A percentile compares a stretch with the other conserved stretches of the same genome.
Conservation (phyloP, 495 filamentous ascomycete species). For the Aspergillus campestris region DNA sequence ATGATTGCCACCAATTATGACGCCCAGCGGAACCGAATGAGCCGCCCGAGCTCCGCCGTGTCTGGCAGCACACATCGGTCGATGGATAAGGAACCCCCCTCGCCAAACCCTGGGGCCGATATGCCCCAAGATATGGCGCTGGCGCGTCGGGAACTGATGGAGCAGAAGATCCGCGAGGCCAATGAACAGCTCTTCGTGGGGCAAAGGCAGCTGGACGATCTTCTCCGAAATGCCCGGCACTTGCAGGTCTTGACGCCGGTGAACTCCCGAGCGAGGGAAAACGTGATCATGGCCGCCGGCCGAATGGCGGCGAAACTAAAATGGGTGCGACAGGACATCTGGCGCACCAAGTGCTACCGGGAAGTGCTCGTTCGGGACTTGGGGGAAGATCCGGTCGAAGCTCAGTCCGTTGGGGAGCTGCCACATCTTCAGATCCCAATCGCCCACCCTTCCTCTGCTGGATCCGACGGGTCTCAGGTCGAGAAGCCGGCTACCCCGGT, state of each 20-base stretch:
- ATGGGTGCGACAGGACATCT: constrained; percentile 89
- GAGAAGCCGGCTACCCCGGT: constrained; percentile 10
- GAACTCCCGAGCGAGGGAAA: constrained; percentile 75
- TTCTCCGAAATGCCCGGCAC: constrained; percentile 87
- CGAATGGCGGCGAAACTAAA: constrained; percentile 83
- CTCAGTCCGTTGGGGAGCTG: constrained; percentile 12
- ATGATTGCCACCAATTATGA: constrained; percentile 81
- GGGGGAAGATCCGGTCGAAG: constrained; percentile 53
- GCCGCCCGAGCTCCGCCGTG: constrained; percentile 52
- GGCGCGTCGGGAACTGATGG: constrained; percentile 73
- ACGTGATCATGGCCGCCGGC: constrained; percentile 75
- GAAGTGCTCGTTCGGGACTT: constrained; percentile 81
- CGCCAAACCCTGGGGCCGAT: constrained; percentile 64
- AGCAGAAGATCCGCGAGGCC: constrained; percentile 70
- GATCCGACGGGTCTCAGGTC: not conserved
- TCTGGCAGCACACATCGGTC: constrained; percentile 26
- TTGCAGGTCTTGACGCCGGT: constrained; percentile 83
- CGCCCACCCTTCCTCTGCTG: not conserved
- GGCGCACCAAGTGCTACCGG: constrained; percentile 82
- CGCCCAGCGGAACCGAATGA: constrained; percentile 66
- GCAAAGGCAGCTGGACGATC: constrained; percentile 68
- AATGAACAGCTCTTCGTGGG: constrained; percentile 69
- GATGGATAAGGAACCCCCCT: constrained; percentile 22
- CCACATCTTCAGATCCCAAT: constrained; percentile 15
- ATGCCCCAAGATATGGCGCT: constrained; percentile 75